Base-by-base conservation (phyloP, 2,329 filamentous ascomycete genomes). In the Colletotrichum neosansevieriae region DNA sequence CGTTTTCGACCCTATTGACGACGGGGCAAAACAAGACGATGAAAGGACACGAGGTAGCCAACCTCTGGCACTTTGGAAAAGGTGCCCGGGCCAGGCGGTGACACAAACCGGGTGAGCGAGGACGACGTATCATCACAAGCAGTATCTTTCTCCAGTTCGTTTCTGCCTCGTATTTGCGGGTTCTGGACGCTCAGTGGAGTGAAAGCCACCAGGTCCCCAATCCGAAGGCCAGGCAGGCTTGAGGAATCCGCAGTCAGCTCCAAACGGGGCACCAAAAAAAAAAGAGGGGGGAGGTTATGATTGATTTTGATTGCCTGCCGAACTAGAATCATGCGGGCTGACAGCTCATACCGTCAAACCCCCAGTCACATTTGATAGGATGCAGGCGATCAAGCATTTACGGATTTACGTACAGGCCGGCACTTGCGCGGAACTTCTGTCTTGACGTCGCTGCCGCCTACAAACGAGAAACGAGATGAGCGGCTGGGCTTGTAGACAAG, bases 291-390 rank as follows among this genome's bases (percentile, higher is more conserved):
- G 51, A 51, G 47, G 58, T 60, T 29, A 45, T 60, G 45, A 51
- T 51, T 21, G n/a, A 7, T 7, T 15, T 51, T 21, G n/a, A 7
- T 7, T 15, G 36, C 12, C 36, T 38, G 42, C 42, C 13, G 34
- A 21, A 7, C 42, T 59, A 29, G 36, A 34, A 29, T 21, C 53
- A 58, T 63, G 60, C 51, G 24, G 34, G 51, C 60, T 63, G 51
- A 63, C 42, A 49, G 12, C 53, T 0, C 13, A 44, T 29, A n/a
- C 21, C 12, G 15, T 17, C 36, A 19, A 6, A 6, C 4, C 32
- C 19, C 3, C 15, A 12, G 5, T 42, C 21, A 6, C 11, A 45
- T 11, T 17, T 29, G 32, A 49, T 57, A 42, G 32, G 42, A 49
- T 6, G 36, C 12, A 12, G 3, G 29, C 34, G 34, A 36, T 24